Evolutionary conservation across 768 basidiomycete species (phyloP), one percentile per base, ranked within the genome.

Genomic region (Suillus weaverae): DNA sequence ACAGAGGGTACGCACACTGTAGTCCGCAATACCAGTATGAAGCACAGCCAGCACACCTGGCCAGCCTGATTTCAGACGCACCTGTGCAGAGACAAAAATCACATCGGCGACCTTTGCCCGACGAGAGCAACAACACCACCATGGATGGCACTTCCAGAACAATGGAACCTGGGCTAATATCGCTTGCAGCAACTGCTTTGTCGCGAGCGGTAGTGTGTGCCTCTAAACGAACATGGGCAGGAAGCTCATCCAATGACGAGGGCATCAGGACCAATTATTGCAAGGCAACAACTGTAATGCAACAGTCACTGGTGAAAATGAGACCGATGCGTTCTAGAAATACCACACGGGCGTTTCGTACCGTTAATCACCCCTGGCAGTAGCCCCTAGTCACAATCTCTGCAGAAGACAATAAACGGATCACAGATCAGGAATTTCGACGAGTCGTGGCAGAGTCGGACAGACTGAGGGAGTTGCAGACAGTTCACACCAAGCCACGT

Each of bases 21-120:
- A 78, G 67, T 67, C 83, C 81, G 69, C 92, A 94, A 70, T 94
- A 94, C 84, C 86, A 92, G 71, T 89, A 90, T 0, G 83, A 81
- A 18, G 81, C 84, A 68, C 92, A 93, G 14, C 87, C 86, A 5
- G 85, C 81, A 67, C 91, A 94, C 71, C 80, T 81, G 66, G 78
- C 83, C 51, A 92, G 79, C 39, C 65, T 70, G 14, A 68, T 66
- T 20, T 60, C 76, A 72, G 22, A 66, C 30, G 73, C 66, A 4
- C 78, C 69, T 5, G 74, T 61, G 4, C 77, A 75, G 67, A 87
- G 83, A 70, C 91, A 93, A 33, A 75, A 71, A 71, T 94, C 91
- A 68, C 92, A 94, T 66, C 91, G 79, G 22, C 72, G 78, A 16
- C 88, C 83, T 68, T 91, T 91, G 74, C 88, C 85, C 13, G 73